Percentiles rank a stretch among this genome's conserved stretches.
phyloP scores from a whole-genome alignment of 768 basidiomycete species.

The Cantharellus cinnabarinus region DNA sequence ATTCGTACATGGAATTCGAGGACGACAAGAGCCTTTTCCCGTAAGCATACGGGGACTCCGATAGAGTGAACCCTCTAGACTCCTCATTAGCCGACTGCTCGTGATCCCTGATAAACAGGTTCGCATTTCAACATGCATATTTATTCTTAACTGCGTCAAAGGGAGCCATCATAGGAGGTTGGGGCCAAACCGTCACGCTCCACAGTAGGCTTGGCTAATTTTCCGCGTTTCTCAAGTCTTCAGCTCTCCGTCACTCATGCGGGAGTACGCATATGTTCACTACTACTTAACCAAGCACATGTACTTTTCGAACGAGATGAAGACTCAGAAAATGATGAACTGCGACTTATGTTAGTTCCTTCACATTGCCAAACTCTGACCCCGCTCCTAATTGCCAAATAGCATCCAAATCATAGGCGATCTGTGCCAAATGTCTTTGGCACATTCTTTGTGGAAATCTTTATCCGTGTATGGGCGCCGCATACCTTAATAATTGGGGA shows the following conservation, averaged over 20 bases:
- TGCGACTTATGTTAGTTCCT: constrained; percentile 53
- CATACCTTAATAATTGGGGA: neutral
- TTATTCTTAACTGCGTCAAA: constrained; percentile 54
- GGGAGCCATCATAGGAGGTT: constrained; percentile 36
- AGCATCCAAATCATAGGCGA: constrained; percentile 49
- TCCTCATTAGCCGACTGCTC: constrained; percentile 24
- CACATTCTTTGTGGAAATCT: constrained; percentile 37
- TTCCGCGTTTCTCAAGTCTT: neutral
- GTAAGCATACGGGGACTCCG: constrained; percentile 22
- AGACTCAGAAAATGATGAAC: constrained; percentile 23
- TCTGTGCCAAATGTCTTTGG: constrained; percentile 37
- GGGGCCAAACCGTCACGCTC: constrained; percentile 12
- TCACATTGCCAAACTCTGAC: neutral
- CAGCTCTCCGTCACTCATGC: neutral
- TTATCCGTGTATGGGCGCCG: constrained; percentile 33
- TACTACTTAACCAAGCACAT: constrained; percentile 54
- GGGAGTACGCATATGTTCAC: constrained; percentile 35
- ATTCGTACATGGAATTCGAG: constrained; percentile 38
- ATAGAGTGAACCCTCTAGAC: neutral
- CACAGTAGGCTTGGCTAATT: constrained; percentile 9
- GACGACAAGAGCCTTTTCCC: constrained; percentile 58
- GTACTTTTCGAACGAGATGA: constrained; percentile 44
- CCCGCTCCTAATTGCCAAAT: neutral
- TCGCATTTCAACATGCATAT: constrained; percentile 39
- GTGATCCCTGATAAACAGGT: constrained; percentile 43